These are phyloP conservation scores for Suillus subalutaceus DNA, from an alignment of 768 basidiomycete genomes.

Conservation along the genomic window DNA sequence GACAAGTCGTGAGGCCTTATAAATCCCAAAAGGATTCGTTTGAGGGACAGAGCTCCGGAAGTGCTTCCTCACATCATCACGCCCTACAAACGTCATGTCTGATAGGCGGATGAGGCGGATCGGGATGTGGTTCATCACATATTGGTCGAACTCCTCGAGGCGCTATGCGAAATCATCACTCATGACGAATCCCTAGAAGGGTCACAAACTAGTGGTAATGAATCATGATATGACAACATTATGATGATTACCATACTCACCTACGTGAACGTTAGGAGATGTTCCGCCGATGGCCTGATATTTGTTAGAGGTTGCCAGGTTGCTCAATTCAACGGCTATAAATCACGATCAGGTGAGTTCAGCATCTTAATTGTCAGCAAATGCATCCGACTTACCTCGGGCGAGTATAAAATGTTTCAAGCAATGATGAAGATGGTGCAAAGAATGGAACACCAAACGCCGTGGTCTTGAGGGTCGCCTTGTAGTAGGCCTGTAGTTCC, in stretches of 20 bases:
- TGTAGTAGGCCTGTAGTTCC: background rate
- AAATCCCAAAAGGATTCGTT: background rate
- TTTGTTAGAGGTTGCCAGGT: background rate
- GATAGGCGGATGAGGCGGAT: slow-evolving; percentile 2
- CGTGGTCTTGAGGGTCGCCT: background rate
- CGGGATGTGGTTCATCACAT: slow-evolving; percentile 2
- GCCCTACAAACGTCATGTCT: background rate
- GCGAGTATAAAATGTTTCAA: background rate
- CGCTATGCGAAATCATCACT: background rate
- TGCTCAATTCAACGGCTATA: background rate
- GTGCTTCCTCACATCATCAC: background rate
- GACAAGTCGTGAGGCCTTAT: background rate
- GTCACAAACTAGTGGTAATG: background rate
- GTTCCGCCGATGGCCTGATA: background rate
- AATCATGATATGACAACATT: background rate
- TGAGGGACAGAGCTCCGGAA: background rate
- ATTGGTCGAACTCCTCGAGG: background rate
- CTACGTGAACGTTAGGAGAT: background rate
- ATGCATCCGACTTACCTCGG: background rate
- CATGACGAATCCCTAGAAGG: background rate
- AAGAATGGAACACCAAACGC: background rate
- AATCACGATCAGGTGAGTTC: background rate
- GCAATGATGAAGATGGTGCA: background rate
- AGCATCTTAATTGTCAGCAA: background rate
- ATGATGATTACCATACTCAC: background rate